Conservation (phyloP, 2,329 filamentous ascomycete genomes). For the Colletotrichum aenigma region DNA sequence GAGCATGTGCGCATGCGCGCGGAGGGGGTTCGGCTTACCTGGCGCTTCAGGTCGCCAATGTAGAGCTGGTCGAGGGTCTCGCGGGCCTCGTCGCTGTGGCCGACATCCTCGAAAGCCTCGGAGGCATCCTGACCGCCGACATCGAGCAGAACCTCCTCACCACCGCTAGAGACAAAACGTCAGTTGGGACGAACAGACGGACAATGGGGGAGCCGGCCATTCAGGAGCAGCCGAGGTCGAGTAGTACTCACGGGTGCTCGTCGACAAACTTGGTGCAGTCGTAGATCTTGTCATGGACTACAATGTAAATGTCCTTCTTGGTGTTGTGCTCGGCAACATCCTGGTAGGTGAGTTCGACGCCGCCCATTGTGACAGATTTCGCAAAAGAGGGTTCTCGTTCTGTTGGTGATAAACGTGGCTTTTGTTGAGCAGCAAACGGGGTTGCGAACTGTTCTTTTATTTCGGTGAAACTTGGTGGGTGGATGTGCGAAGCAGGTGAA, state of each 20-base stretch:
- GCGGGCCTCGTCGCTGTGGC: conserved; percentile 97
- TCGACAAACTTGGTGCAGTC: conserved; percentile 87
- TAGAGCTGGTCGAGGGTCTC: conserved; percentile 84
- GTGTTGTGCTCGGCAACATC: conserved; percentile 85
- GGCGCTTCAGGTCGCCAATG: conserved; percentile 79
- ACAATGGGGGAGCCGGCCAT: not conserved
- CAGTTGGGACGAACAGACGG: not conserved
- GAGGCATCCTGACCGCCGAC: conserved; percentile 95
- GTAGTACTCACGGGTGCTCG: conserved; percentile 78
- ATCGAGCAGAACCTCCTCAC: conserved; percentile 97
- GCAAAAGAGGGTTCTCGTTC: not conserved
- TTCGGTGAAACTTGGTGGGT: not conserved
- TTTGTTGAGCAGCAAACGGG: not conserved
- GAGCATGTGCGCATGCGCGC: not conserved
- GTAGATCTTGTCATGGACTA: conserved; percentile 98
- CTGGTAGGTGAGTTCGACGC: conserved; percentile 70
- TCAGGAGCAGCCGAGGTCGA: not conserved
- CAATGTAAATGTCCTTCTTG: conserved; percentile 92
- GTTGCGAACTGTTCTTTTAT: not conserved
- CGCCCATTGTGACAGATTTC: conserved; percentile 25
- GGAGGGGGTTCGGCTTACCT: conserved; percentile 57
- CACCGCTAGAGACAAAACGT: conserved; percentile 67
- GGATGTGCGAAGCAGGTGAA: not conserved
- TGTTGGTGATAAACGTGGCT: conserved; percentile 11
- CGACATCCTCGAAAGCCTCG: conserved; percentile 98